Evolutionary conservation across 176 grass and related monocot species (phyloP), one percentile per base, ranked within the genome.

Genomic region (Triticum monococcum): DNA sequence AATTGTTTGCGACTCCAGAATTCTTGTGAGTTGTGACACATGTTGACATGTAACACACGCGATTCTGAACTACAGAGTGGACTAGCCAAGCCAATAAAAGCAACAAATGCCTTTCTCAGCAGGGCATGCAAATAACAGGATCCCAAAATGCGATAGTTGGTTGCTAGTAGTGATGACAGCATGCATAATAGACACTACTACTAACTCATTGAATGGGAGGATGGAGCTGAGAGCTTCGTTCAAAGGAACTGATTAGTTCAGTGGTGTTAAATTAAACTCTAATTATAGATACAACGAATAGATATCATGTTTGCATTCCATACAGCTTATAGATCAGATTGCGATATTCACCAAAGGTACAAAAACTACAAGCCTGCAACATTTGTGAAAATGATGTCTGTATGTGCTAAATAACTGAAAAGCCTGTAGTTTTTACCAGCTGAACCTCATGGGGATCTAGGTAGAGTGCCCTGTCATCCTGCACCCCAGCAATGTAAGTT

Each of bases 361-460:
- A 52, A 52, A 50, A 6, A 52, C 24, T 65, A 75, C 12, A 76
- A 76, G 26, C 25, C 3, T 20, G 1, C 36, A 79, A 11, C 9
- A 48, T 50, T 26, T 75, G 2, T 22, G 45, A 9, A 50, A 80
- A 1, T 16, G 0, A 28, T 36, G 30, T 22, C 33, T 56, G 12
- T 36, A 85, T 77, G 80, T 35, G 45, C 22, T 41, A 62, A 35
- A 69, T 2, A 77, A 86, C 80, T 40, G 60, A 38, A 38, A 81
- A 75, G 28, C 12, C 67, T 31, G 68, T 0, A 70, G 38, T 46
- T 73, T 75, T 79, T 93, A 99, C 97, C 87, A 76, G 52, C 85
- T 97, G 97, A 60, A 93, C 90, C 36, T 99, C 94, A 90, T 99
- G 97, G 41, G 97, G 97, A 83, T 99, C 94, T 62, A 99, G 87